Percentiles rank a stretch among this genome's conserved stretches.
Conservation (phyloP, 179 eudicot genomes). For the Dionaea muscipula region DNA sequence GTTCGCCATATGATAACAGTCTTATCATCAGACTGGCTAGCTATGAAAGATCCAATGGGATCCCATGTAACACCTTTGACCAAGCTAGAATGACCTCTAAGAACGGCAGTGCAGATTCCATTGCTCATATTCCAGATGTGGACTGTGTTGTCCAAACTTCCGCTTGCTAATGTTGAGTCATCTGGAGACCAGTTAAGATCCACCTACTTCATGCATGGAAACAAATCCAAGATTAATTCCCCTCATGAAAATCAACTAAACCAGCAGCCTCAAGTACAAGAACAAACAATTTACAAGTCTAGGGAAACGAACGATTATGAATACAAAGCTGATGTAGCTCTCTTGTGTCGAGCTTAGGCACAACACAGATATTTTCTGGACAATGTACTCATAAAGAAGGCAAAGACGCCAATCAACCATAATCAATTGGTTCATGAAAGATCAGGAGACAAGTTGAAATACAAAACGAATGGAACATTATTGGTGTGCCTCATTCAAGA, state of each 20-base stretch:
- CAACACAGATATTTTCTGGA: not conserved
- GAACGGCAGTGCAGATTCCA: conserved; percentile 91
- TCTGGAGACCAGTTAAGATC: conserved; percentile 99
- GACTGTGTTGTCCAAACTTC: conserved; percentile 82
- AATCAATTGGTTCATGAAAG: not conserved
- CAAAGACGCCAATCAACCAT: not conserved
- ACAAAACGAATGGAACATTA: too few species aligned
- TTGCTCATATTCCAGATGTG: conserved; percentile 87
- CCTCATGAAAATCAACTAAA: not conserved
- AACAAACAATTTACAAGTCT: too few species aligned
- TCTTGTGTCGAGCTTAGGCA: not conserved
- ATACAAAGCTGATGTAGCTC: not conserved
- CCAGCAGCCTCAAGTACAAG: not conserved
- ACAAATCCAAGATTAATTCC: conserved; percentile 35
- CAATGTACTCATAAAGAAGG: not conserved
- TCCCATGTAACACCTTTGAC: conserved; percentile 98
- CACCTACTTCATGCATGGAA: conserved; percentile 87
- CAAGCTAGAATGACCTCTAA: conserved; percentile 90
- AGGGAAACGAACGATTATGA: too few species aligned
- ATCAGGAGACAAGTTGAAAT: not conserved
- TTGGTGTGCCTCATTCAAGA: not conserved
- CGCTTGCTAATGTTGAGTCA: conserved; percentile 89
- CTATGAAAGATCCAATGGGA: conserved; percentile 89
- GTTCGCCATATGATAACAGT: conserved; percentile 94
- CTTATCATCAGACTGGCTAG: conserved; percentile 96